These are phyloP conservation scores for Porogramme epimiltina DNA, from an alignment of 1,284 basidiomycete species.

Conservation along the genomic window DNA sequence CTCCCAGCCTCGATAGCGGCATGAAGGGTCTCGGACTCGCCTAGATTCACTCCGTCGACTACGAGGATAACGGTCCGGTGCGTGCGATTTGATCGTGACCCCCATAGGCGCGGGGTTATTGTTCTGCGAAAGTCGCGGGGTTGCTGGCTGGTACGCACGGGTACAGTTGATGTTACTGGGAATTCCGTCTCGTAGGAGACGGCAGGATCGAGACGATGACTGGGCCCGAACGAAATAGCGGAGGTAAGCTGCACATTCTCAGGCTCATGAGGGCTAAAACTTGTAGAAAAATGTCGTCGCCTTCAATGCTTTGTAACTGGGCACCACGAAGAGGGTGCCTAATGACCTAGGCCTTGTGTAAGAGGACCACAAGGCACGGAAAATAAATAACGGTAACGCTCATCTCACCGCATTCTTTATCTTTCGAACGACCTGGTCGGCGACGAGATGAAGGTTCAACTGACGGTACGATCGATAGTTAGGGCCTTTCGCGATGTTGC, in stretches of 20 bases:
- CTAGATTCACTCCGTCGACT: slow-evolving; percentile 70
- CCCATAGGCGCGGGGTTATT: slow-evolving; percentile 58
- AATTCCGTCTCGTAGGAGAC: slow-evolving; percentile 70
- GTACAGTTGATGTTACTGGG: slow-evolving; percentile 72
- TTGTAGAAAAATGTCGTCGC: slow-evolving; percentile 82
- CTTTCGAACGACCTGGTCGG: slow-evolving; percentile 46
- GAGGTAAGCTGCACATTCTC: slow-evolving; percentile 70
- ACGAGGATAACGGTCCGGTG: slow-evolving; percentile 77
- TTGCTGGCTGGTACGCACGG: slow-evolving; percentile 66
- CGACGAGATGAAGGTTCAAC: slow-evolving; percentile 62
- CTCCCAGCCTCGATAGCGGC: slow-evolving; percentile 51
- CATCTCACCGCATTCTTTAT: slow-evolving; percentile 69
- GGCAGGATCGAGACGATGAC: slow-evolving; percentile 73
- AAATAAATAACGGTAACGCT: slow-evolving; percentile 30
- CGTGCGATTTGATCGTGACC: slow-evolving; percentile 66
- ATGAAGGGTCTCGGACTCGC: slow-evolving; percentile 59
- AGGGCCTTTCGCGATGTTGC: slow-evolving; percentile 59
- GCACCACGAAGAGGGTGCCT: slow-evolving; percentile 68
- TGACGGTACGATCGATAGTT: slow-evolving; percentile 82
- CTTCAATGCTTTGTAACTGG: slow-evolving; percentile 75
- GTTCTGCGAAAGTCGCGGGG: slow-evolving; percentile 58
- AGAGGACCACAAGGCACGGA: slow-evolving; percentile 29
- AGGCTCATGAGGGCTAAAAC: slow-evolving; percentile 60
- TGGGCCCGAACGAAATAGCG: slow-evolving; percentile 79
- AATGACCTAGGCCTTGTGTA: slow-evolving; percentile 57